Percentiles rank a stretch among this genome's conserved stretches.
These are phyloP conservation scores for Tilletia walkeri DNA, from an alignment of 1,284 basidiomycete genomes.

Conservation along the genomic window DNA sequence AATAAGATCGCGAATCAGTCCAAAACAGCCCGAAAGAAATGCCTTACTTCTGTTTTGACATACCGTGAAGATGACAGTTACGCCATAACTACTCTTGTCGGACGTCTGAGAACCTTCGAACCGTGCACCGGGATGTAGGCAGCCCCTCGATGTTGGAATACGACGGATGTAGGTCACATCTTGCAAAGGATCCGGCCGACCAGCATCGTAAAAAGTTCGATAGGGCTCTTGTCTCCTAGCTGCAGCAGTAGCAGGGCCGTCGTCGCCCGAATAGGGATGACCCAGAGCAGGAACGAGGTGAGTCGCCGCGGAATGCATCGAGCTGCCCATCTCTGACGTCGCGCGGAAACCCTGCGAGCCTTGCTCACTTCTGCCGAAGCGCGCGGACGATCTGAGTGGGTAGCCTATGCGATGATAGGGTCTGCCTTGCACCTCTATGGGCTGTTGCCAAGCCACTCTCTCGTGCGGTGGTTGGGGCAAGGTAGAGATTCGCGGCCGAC, in stretches of 20 bases:
- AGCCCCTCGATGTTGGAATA: slow-evolving; percentile 35
- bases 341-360: no score
- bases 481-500: neutral
- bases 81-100: slow-evolving; percentile 48
- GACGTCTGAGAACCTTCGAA: slow-evolving; percentile 50
- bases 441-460: neutral
- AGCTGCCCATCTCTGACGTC: neutral
- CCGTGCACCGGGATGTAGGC: slow-evolving; percentile 46
- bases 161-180: slow-evolving; percentile 33
- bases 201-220: slow-evolving; percentile 26
- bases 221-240: neutral
- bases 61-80: slow-evolving; percentile 28
- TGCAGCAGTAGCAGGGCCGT: neutral
- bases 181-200: slow-evolving; percentile 36
- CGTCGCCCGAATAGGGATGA: neutral
- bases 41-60: neutral
- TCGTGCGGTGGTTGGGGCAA: neutral
- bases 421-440: neutral
- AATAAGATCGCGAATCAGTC: slow-evolving; percentile 11
- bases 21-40: slow-evolving; percentile 22
- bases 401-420: neutral
- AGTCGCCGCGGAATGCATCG: neutral
- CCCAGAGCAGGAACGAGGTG: slow-evolving; percentile 1
- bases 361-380: no score
- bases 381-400: no score